Evolutionary conservation across 805 yeast species (phyloP), one percentile per base, ranked within the genome.

Genomic region (Hanseniaspora lachancei): DNA sequence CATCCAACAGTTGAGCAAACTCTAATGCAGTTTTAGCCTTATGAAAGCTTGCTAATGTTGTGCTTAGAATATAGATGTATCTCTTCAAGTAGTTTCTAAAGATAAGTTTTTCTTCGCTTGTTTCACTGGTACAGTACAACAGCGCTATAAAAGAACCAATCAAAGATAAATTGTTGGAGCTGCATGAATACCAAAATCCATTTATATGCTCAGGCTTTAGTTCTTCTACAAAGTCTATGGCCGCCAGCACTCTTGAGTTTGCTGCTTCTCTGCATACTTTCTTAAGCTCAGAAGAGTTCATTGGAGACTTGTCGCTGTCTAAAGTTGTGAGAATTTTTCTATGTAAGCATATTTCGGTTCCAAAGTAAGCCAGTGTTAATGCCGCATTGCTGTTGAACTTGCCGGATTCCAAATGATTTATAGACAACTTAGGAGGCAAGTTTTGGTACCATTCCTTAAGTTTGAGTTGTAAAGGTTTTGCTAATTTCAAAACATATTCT

Each of bases 81-180:
- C 83, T 84, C 62, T 79, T 78, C 32, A 89, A 76, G 59, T 82
- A 82, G 59, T 81, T 85, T 62, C 79, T 76, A 68, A 78, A 87
- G 49, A 76, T 72, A 42, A 72, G 72, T 0, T 84, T 76, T 63
- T 88, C 96, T 55, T 81, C 86, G 18, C 75, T 67, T 0, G 77
- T 63, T 9, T 74, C 66, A 1, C 93, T 72, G 0, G 96, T 84
- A 16, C 83, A 82, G 62, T 77, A 86, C 55, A 89, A 69, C 13
- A 89, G 72, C 0, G 95, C 82, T 0, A 96, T 95, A 74, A 89
- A 89, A 0, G 91, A 79, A 2, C 96, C 96, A 41, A 89, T 86
- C 39, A 86, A 69, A 7, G 95, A 80, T 60, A 89, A 79, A 63
- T 86, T 87, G 15, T 84, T 76, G 0, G 93, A 75, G 0, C 95